Base-by-base conservation (phyloP, 345 rosid species). In the Rhodamnia rubescens region DNA sequence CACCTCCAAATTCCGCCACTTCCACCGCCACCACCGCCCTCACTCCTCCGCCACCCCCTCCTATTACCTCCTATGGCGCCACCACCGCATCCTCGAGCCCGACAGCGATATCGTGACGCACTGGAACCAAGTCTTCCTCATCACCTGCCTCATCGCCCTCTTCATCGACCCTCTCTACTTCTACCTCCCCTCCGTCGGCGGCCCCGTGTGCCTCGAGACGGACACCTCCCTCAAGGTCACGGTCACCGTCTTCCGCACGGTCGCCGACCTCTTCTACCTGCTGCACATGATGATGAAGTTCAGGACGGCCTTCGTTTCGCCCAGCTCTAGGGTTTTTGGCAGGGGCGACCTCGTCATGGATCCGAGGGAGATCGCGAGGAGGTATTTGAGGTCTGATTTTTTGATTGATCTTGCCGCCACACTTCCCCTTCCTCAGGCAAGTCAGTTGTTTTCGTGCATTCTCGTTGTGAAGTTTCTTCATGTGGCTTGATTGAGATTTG, bases 331-430 rank as follows among this genome's bases (percentile, higher is more conserved):
- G 44, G 96, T 93, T 55, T 96, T 97, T 53, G 98, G 99, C 16
- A 92, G 95, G 1, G 98, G 99, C 9, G 99, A 96, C 87, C 94
- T 97, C 7, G 99, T 94, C 29, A 96, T 90, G 98, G 99, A 96
- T 84, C 85, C 96, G 2, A 88, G 75, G 83, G 94, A 93, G 91
- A 97, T 96, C 78, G 91, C 98, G 18, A 87, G 44, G 87, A 90
- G 93, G 54, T 97, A 96, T 85, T 85, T 97, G 83, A 92, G 85
- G 89, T 83, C 92, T 3, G 99, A 97, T 90, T 95, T 97, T 52
- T 75, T 93, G 42, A 87, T 95, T 42, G 98, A 96, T 89, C 89
- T 95, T 0, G 96, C 98, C 5, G 98, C 98, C 50, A 88, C 93
- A 53, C 94, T 96, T 84, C 98, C 98, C 1, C 93, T 97, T 80